Base-by-base conservation (phyloP, 257 asterid species). In the Ocimum tenuiflorum region DNA sequence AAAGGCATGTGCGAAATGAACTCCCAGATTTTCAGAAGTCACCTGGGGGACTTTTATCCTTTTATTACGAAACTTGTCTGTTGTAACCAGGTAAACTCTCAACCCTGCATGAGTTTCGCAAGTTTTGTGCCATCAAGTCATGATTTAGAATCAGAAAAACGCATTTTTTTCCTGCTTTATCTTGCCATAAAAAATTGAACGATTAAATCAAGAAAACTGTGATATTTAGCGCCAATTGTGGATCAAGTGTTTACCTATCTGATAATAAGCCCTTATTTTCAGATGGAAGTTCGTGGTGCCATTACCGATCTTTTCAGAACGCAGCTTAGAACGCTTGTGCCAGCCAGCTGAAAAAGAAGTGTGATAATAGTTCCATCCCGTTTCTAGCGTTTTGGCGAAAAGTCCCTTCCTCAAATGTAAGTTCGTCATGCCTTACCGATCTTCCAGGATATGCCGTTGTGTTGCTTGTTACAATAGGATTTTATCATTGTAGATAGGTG, bases 211-310 rank as follows among this genome's bases (percentile, higher is more conserved):
- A 38, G 45, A 38, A 9, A 2, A 17, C 2, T 52, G 20, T 61
- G n/a, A 24, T 24, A 1, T 24, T 24, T 4, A 24, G 31, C 4
- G 31, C 31, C 31, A 24, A 24, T 1, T 1, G 3, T 4, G 31
- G 4, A 24, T n/a, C 31, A 1, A 17, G 3, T 60, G 14, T 61
- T 6, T 36, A 13, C 35, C 14, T 8, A 39, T 47, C 65, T 63
- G n/a, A 55, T 6, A 13, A 59, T 22, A 11, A 43, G 6, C 41
- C 7, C 50, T n/a, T 41, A 10, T 24, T 58, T 58, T 41, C 94
- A 92, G 99, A 87, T 92, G 91, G 97, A 90, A 63, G 87, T 92
- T 17, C 97, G 97, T 20, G 92, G 89, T 73, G 95, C 96, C 27
- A 85, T 92, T 36, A 85, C 97, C 0, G 94, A 92, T 67, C 91